Evolutionary conservation across 257 asterid genomes (phyloP), one percentile per base, ranked within the genome.

Genomic region (Solanum pimpinellifolium): DNA sequence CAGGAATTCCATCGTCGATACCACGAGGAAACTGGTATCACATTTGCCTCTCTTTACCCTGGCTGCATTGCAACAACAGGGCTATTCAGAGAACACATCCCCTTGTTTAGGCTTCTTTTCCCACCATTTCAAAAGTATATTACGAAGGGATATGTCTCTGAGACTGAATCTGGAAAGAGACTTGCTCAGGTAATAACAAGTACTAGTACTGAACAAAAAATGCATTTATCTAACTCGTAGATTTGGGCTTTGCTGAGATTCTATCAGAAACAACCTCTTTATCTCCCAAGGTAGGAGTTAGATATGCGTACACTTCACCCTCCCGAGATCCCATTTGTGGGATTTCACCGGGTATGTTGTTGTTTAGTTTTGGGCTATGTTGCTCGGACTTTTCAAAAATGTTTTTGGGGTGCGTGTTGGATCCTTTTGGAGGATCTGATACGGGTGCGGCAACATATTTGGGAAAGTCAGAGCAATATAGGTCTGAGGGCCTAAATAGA

Each of bases 51-150:
- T 78, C 98, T 96, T 4, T 96, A 96, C 86, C 99, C 99, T 0
- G 99, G 99, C 31, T 96, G 99, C 94, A 95, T 95, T 33, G 99
- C 99, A 46, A 94, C 96, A 7, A 96, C 99, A 2, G 99, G 98
- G 70, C 93, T 96, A 29, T 96, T 96, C 87, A 93, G 99, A 86
- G 98, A 96, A 90, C 98, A 94, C 90, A 93, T 95, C 10, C 98
- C 98, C 3, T 72, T 96, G 90, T 96, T 96, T 93, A 91, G 98
- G 92, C 87, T 88, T 11, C 98, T 96, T 10, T 94, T 96, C 93
- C 99, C 98, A 25, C 96, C 96, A 2, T 96, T 96, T 93, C 98
- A 96, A 83, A 94, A 90, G 93, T 96, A 41, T 94, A 89, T 96
- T 90, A 96, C 99, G 14, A 96, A 95, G 68, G 99, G 99, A 31